Conservation (phyloP, 805 yeast genomes). For the Saccharomyces eubayanus region DNA sequence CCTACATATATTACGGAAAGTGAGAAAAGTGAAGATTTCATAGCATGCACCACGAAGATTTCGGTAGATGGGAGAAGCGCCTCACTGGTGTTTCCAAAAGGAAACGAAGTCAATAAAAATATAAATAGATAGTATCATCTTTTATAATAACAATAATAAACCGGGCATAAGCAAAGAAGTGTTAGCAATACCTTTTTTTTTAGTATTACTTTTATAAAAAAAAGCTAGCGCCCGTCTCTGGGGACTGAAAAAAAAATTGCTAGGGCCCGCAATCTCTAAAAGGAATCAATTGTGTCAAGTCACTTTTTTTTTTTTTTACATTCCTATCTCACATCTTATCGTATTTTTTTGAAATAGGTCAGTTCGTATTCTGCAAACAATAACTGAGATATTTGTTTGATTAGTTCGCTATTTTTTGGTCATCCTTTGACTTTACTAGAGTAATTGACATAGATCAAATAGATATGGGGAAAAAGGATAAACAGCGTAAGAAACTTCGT, state of each 20-base stretch:
- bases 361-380: not conserved
- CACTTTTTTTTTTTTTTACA: not conserved
- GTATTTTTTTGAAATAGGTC: not conserved
- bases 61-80: not conserved
- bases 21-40: not conserved
- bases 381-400: not conserved
- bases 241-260: not conserved
- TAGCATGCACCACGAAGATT: not conserved
- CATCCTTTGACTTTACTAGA: not conserved
- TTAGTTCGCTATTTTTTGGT: not conserved
- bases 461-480: conserved; percentile 13
- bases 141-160: not conserved
- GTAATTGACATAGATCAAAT: not conserved
- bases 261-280: not conserved
- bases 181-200: not conserved
- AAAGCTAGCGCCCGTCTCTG: not conserved
- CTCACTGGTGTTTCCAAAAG: not conserved
- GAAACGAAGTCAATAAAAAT: not conserved
- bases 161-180: not conserved
- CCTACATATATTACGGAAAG: not conserved
- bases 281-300: not conserved
- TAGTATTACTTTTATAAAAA: not conserved
- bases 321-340: not conserved
- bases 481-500: conserved; percentile 11
- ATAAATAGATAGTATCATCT: not conserved